Evolutionary conservation across 805 yeast species (phyloP), one percentile per base, ranked within the genome.

Genomic region (Saccharomyces jurei): DNA sequence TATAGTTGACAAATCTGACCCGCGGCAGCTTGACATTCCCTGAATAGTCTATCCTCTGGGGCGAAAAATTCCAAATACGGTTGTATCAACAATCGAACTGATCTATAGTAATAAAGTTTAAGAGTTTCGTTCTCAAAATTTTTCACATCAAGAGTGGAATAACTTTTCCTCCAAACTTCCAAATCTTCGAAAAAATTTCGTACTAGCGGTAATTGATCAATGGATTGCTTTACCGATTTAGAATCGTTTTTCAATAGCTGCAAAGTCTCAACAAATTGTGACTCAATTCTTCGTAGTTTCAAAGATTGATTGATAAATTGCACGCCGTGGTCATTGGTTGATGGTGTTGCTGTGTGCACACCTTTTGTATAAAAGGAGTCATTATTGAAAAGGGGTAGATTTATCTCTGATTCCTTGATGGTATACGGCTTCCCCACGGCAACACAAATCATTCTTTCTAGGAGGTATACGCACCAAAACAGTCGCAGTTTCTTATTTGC

Each of bases 1-100:
- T 82, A 81, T 27, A 82, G 71, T 59, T 81, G 86, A 62, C 87
- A 82, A 44, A 83, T 80, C 63, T 82, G 85, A 28, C 87, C 88
- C 0, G 87, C 86, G 26, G 86, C 87, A 1, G 84, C 84, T 63
- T 83, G 87, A 65, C 88, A 83, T 65, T 83, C 86, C 52, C 77
- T 74, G 64, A 83, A 82, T 30, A 83, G 68, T 49, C 79, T 72
- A 63, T 81, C 83, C 61, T 78, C 80, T 4, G 87, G 87, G 55
- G 80, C 81, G 60, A 83, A 67, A 5, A 81, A 67, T 61, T 82
- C 87, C 54, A 83, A 63, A 64, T 80, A 83, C 10, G 89, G 89
- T 62, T 83, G 87, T 52, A 83, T 77, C 56, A 83, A 66, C 50
- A 81, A 67, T 56, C 89, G 70, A 6, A 83, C 82, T 1, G 86